Conservation (phyloP, 352 stramenopile genomes). For the Phytopythium ostracodes region DNA sequence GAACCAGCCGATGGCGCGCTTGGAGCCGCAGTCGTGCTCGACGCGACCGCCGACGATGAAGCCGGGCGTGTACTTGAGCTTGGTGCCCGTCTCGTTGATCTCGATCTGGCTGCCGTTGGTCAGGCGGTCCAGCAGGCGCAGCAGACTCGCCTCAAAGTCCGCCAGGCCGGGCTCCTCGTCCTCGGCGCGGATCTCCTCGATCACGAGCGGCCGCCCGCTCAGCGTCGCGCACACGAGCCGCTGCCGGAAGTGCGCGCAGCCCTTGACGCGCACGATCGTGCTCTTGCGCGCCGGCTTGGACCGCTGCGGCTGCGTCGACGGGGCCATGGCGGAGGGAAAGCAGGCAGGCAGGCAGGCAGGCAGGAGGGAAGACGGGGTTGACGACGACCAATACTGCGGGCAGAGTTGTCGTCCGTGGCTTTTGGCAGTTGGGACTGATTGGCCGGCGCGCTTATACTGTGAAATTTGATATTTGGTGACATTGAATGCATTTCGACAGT, state of each 20-base stretch:
- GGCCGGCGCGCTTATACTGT: not conserved
- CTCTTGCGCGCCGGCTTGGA: constrained; percentile 31
- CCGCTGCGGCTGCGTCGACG: constrained; percentile 10
- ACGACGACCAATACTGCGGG: not conserved
- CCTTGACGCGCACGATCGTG: constrained; percentile 55
- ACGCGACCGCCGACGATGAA: constrained; percentile 94
- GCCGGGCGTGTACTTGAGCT: constrained; percentile 95
- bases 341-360: not conserved
- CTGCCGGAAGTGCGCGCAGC: constrained; percentile 93
- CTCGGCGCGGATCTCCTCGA: constrained; percentile 94
- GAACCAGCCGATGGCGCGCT: constrained; percentile 96
- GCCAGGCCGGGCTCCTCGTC: constrained; percentile 93
- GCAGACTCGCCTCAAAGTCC: constrained; percentile 96
- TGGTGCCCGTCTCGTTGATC: constrained; percentile 99
- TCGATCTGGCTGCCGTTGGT: constrained; percentile 98
- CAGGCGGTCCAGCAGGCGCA: constrained; percentile 95
- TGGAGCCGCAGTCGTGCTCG: constrained; percentile 93
- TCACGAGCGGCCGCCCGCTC: constrained; percentile 89
- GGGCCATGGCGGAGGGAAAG: constrained; percentile 1
- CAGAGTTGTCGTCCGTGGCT: not conserved
- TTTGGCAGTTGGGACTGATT: not conserved
- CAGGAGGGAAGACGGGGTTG: constrained; percentile 9
- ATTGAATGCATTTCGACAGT: not conserved
- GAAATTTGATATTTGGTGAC: not conserved
- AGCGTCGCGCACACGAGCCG: constrained; percentile 91